Base-by-base conservation (phyloP, 139 green algal species). In the Asterochloris sp. region DNA sequence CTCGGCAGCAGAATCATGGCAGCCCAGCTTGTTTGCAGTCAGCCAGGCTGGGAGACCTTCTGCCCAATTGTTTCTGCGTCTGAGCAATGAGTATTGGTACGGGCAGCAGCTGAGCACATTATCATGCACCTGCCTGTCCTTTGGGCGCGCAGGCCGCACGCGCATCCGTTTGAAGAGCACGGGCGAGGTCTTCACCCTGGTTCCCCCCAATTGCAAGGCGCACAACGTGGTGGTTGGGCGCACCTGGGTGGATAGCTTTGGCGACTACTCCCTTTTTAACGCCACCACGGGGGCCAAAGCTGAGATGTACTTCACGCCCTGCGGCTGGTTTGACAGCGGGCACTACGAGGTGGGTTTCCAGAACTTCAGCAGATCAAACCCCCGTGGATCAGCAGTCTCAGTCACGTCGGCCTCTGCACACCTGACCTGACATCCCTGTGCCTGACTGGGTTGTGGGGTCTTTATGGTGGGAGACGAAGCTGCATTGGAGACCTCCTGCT, bases 221-320 rank as follows among this genome's bases (percentile, higher is more conserved):
- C 88, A 98, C 90, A 98, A 99, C 85, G 86, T 98, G 62, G 93
- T 98, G 74, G 86, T 98, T 26, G 96, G 96, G 60, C 86, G 90
- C 68, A 98, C 93, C 26, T 99, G 96, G 96, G 85, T 99, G 23
- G 96, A 99, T 88, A 93, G 86, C 13, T 94, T 92, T 79, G 96
- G 96, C 24, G 88, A 93, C 54, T 91, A 97, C 83, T 90, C 84
- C 21, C 85, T 99, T 71, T 80, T 87, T 77, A 98, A 97, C 89
- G 67, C 84, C 27, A 94, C 86, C 69, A 97, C 90, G 11, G 94
- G 95, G 10, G 92, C 90, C 69, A 92, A 88, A 76, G 90, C 85
- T 29, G 87, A 91, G 62, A 86, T 99, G 74, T 91, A 94, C 61
- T 98, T 97, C 90, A 94, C 88, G 62, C 91, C 94, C 24, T 99